A percentile compares a stretch with the other conserved stretches of the same genome.
Conservation (phyloP, 352 stramenopile genomes). For the Plasmopara viticola region DNA sequence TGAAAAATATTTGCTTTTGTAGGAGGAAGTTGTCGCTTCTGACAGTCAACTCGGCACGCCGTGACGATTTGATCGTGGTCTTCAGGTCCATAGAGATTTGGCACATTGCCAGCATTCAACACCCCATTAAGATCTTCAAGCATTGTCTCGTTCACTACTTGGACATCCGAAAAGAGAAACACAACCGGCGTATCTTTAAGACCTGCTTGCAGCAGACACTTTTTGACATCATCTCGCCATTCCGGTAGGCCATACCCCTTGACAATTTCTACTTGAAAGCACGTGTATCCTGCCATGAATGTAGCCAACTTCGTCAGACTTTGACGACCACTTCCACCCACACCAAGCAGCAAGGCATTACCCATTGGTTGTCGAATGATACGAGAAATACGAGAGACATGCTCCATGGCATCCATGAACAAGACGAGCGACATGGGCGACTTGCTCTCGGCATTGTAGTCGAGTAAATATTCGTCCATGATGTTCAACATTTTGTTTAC, state of each 20-base stretch:
- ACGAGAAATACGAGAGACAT: conserved; percentile 76
- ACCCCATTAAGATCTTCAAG: conserved; percentile 94
- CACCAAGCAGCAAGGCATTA: conserved; percentile 88
- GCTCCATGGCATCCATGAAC: conserved; percentile 84
- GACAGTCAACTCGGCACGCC: conserved; percentile 87
- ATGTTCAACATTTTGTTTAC: conserved; percentile 80
- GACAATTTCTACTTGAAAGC: conserved; percentile 93
- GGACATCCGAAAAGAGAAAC: conserved; percentile 92
- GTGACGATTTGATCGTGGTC: conserved; percentile 91
- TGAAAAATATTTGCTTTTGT: conserved; percentile 94
- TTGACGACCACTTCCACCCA: conserved; percentile 90
- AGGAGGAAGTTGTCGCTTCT: conserved; percentile 85
- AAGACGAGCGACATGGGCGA: conserved; percentile 86
- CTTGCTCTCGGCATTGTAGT: conserved; percentile 90
- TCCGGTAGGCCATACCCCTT: conserved; percentile 91
- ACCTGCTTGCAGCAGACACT: conserved; percentile 82
- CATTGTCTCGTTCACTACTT: conserved; percentile 94
- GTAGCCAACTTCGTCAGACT: conserved; percentile 89
- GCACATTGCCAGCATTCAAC: conserved; percentile 93
- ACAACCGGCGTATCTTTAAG: conserved; percentile 89
- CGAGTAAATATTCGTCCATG: conserved; percentile 85
- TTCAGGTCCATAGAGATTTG: conserved; percentile 89
- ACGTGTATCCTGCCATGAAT: conserved; percentile 91
- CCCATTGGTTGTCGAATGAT: conserved; percentile 82
- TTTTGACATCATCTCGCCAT: conserved; percentile 93